These are phyloP conservation scores for Phlyctochytrium planicorne DNA, from an alignment of 192 early-diverging fungal genomes.

Conservation along the genomic window DNA sequence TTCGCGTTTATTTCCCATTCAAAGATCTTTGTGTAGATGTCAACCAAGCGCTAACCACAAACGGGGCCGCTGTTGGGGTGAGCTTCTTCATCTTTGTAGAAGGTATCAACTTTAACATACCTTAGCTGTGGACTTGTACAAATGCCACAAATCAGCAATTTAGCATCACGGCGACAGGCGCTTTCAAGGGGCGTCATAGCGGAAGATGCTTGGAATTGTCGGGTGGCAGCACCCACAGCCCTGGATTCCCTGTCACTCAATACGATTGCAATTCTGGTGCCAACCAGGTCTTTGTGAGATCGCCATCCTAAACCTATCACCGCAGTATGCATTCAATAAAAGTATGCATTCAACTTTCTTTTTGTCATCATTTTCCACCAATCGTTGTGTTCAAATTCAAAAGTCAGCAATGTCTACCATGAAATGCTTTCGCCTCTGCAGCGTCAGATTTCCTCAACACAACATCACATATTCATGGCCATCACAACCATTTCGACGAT, in stretches of 20 bases:
- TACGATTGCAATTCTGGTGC: background rate
- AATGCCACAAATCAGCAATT: background rate
- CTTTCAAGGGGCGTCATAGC: background rate
- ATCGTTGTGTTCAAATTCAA: too few relatives aligned
- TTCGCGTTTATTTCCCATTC: background rate
- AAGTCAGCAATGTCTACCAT: too few relatives aligned
- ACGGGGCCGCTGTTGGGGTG: background rate
- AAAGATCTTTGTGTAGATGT: background rate
- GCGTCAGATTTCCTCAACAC: too few relatives aligned
- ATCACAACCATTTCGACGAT: too few relatives aligned
- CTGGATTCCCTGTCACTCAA: background rate
- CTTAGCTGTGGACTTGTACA: background rate
- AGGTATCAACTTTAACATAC: background rate
- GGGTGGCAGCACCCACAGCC: background rate
- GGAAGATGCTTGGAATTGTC: background rate
- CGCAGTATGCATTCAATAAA: too few relatives aligned
- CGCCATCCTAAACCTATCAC: too few relatives aligned
- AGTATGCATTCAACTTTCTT: too few relatives aligned
- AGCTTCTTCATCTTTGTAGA: background rate
- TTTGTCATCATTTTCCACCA: too few relatives aligned
- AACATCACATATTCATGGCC: too few relatives aligned
- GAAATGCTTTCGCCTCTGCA: too few relatives aligned
- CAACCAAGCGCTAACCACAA: background rate
- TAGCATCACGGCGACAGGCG: background rate
- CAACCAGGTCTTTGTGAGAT: slow-evolving; percentile 1